Percentiles rank a stretch among this genome's conserved stretches.
These are phyloP conservation scores for Claviceps pazoutovae DNA, from an alignment of 2,329 filamentous ascomycete genomes.

Conservation along the genomic window DNA sequence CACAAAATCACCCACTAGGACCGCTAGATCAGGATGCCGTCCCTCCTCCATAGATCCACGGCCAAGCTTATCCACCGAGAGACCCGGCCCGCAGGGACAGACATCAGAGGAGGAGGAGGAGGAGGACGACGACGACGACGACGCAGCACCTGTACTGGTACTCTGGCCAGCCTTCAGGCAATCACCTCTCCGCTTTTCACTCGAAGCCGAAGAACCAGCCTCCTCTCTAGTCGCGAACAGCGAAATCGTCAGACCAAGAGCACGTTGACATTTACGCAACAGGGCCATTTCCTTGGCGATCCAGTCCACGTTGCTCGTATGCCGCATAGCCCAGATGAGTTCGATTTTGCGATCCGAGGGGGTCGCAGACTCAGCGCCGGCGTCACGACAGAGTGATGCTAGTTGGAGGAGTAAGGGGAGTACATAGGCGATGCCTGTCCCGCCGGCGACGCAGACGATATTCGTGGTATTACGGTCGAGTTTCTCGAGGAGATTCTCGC, in stretches of 20 bases:
- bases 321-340: slow-evolving; percentile 52
- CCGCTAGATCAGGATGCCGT: slow-evolving; percentile 30
- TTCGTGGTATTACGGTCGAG: slow-evolving; percentile 24
- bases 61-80: slow-evolving; percentile 18
- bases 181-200: slow-evolving; percentile 9
- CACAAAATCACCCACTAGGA: slow-evolving; percentile 35
- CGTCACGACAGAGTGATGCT: slow-evolving; percentile 23
- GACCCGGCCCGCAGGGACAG: slow-evolving; percentile 14
- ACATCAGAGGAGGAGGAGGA: slow-evolving; percentile 13
- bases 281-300: slow-evolving; percentile 39
- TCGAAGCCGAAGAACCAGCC: slow-evolving; percentile 1
- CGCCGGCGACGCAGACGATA: slow-evolving; percentile 25
- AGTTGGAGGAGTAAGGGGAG: slow-evolving; percentile 22
- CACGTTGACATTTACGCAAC: slow-evolving; percentile 24
- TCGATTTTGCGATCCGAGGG: slow-evolving; percentile 32
- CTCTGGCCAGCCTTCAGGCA: slow-evolving; percentile 7
- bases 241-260: slow-evolving; percentile 34
- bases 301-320: slow-evolving; percentile 42
- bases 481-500: slow-evolving; percentile 31
- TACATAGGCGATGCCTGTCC: slow-evolving; percentile 27
- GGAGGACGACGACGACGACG: slow-evolving; percentile 10
- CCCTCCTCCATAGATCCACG: slow-evolving; percentile 16
- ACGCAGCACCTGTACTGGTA: neutral
- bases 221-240: slow-evolving; percentile 46
- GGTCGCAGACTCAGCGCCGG: slow-evolving; percentile 25